Base-by-base conservation (phyloP, 768 basidiomycete species). In the Polyporus arcularius region DNA sequence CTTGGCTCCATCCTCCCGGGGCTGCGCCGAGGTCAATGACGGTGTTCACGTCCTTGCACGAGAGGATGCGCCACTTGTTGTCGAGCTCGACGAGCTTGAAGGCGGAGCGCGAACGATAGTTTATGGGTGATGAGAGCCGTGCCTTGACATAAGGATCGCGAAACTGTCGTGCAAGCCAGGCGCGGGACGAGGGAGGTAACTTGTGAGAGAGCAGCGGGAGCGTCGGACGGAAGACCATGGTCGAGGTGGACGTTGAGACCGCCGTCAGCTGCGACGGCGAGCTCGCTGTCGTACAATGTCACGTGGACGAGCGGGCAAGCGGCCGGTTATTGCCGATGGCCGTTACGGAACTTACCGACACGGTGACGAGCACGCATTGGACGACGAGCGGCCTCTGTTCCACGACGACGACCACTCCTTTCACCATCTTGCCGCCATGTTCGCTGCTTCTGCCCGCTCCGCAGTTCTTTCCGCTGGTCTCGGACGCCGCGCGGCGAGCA, bases 1-100 rank as follows among this genome's bases (percentile, higher is more conserved):
- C 94, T 70, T 97, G 95, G 52, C 89, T 90, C 96, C 96, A 98
- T 0, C 94, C 94, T 0, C 95, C 95, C 0, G 96, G 96, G 0
- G 94, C 92, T 0, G 92, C 92, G 15, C 96, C 96, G 21, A 97
- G 82, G 73, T 97, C 96, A 1, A 96, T 85, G 0, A 96, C 85
- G 16, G 82, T 78, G 1, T 72, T 78, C 4, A 89, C 83, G 55
- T 88, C 80, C 28, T 74, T 71, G 47, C 79, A 73, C 16, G 72
- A 70, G 45, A 88, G 74, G 63, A 93, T 85, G 2, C 75, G 79
- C 72, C 79, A 85, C 40, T 79, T 76, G 0, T 80, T 72, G 69
- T 92, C 79, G 52, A 98, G 82, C 67, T 95, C 90, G 60, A 94
- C 73, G 15, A 98, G 85, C 76, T 98, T 98, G 80, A 92, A 96